These are phyloP conservation scores for Austroboletus rostrupii DNA, from an alignment of 1,284 basidiomycete species.

Conservation along the genomic window DNA sequence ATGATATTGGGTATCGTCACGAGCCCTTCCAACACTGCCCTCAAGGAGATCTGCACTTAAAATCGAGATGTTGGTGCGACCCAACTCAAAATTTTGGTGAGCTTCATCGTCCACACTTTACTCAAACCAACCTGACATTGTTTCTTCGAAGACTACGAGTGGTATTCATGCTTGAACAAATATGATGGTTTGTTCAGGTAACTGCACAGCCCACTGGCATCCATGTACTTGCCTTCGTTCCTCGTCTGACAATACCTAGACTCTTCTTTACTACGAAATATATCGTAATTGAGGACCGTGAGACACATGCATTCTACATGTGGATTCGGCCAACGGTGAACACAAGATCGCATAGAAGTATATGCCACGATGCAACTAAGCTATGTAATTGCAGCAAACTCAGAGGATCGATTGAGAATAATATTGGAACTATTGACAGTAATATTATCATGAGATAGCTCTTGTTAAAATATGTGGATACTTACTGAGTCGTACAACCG, in stretches of 20 bases:
- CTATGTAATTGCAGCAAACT: slow-evolving; percentile 13
- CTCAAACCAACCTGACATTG: background rate
- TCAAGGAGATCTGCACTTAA: slow-evolving; percentile 51
- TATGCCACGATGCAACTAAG: slow-evolving; percentile 2
- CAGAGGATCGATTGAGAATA: slow-evolving; percentile 80
- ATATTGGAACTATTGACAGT: slow-evolving; percentile 63
- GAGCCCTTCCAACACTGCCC: slow-evolving; percentile 83
- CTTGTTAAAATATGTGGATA: background rate
- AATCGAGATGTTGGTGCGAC: slow-evolving; percentile 70
- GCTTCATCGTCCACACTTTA: slow-evolving; percentile 11
- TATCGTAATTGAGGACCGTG: background rate
- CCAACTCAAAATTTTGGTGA: slow-evolving; percentile 59
- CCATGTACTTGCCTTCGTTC: slow-evolving; percentile 3
- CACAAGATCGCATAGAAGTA: background rate
- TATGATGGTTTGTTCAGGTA: slow-evolving; percentile 60
- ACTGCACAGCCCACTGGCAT: background rate
- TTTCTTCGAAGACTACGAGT: slow-evolving; percentile 56
- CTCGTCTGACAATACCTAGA: background rate
- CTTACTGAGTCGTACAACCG: slow-evolving; percentile 86
- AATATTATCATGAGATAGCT: slow-evolving; percentile 5
- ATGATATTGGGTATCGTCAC: slow-evolving; percentile 61
- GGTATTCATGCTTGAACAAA: slow-evolving; percentile 75
- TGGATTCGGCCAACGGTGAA: background rate
- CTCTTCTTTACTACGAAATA: background rate
- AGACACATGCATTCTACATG: background rate